Evolutionary conservation across 805 yeast genomes (phyloP).

Genomic region (Saccharomycopsis babjevae): DNA sequence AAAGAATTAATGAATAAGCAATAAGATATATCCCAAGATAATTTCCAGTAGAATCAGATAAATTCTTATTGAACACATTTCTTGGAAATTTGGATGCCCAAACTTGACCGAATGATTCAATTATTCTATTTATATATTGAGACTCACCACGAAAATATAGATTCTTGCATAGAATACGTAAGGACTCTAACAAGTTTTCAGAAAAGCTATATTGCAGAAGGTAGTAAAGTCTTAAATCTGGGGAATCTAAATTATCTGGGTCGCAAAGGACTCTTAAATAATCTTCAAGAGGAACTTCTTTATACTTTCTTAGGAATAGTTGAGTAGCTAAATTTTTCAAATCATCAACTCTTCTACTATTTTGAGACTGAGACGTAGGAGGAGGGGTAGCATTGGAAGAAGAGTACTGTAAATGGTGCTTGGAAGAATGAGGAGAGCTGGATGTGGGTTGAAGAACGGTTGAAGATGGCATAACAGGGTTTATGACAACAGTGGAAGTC

Average conservation of each 20-base stretch:
- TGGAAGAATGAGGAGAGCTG: background rate
- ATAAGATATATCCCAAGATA: slow-evolving; percentile 43
- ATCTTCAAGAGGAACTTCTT: slow-evolving; percentile 15
- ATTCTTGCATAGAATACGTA: slow-evolving; percentile 68
- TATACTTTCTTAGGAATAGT: slow-evolving; percentile 10
- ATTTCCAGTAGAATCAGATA: slow-evolving; percentile 25
- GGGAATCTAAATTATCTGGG: slow-evolving; percentile 14
- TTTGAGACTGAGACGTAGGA: background rate
- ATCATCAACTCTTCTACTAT: background rate
- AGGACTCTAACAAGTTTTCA: slow-evolving; percentile 18
- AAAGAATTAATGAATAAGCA: slow-evolving; percentile 40
- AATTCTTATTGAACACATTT: slow-evolving; percentile 23
- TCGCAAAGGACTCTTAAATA: slow-evolving; percentile 15
- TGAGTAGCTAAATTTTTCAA: slow-evolving; percentile 11
- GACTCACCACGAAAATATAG: slow-evolving; percentile 96
- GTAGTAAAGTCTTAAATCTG: slow-evolving; percentile 13
- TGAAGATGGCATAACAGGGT: background rate
- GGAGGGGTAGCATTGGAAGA: slow-evolving; percentile 1
- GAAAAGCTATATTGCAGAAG: slow-evolving; percentile 14
- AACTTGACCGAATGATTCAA: slow-evolving; percentile 36
- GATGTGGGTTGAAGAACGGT: background rate
- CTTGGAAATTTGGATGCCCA: slow-evolving; percentile 17
- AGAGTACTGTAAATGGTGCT: background rate
- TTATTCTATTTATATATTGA: slow-evolving; percentile 87
- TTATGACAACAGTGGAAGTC: background rate